Evolutionary conservation across 2,329 filamentous ascomycete genomes (phyloP).

Genomic region (Penicillium sp.): DNA sequence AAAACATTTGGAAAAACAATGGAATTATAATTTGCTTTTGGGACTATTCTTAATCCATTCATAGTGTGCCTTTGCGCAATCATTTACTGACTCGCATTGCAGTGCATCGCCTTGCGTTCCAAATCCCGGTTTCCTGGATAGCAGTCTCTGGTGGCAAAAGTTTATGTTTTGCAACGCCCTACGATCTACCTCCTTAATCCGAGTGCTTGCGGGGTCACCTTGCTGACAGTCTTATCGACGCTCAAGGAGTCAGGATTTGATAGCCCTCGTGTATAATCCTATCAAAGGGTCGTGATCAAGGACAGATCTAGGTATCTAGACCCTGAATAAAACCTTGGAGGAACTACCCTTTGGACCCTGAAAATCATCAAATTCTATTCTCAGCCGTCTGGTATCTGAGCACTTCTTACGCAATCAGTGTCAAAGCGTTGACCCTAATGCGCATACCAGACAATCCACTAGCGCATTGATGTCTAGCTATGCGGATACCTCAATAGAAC

Average conservation of each 20-base stretch:
- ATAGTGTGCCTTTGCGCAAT: neutral
- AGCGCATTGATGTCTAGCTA: slow-evolving; percentile 3
- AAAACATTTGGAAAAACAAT: neutral
- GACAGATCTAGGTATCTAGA: neutral
- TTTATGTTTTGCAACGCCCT: slow-evolving; percentile 11
- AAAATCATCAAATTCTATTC: neutral
- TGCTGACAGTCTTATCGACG: neutral
- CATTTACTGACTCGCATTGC: slow-evolving; percentile 20
- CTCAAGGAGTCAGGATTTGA: neutral
- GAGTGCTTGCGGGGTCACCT: neutral
- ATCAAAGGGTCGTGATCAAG: neutral
- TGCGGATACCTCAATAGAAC: slow-evolving; percentile 13
- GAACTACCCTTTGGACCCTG: neutral
- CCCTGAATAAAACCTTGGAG: neutral
- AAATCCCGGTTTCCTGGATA: slow-evolving; percentile 22
- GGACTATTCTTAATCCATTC: neutral
- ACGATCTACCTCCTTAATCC: neutral
- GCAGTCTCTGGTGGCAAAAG: slow-evolving; percentile 6
- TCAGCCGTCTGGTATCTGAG: neutral
- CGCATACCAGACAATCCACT: slow-evolving; percentile 18
- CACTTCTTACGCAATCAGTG: neutral
- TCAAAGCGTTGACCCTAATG: slow-evolving; percentile 4
- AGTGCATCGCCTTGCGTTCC: slow-evolving; percentile 22
- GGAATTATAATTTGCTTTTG: neutral
- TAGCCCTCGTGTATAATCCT: neutral